These are phyloP conservation scores for Backusella morwellensis DNA, from an alignment of 192 early-diverging fungal species.

Conservation along the genomic window DNA sequence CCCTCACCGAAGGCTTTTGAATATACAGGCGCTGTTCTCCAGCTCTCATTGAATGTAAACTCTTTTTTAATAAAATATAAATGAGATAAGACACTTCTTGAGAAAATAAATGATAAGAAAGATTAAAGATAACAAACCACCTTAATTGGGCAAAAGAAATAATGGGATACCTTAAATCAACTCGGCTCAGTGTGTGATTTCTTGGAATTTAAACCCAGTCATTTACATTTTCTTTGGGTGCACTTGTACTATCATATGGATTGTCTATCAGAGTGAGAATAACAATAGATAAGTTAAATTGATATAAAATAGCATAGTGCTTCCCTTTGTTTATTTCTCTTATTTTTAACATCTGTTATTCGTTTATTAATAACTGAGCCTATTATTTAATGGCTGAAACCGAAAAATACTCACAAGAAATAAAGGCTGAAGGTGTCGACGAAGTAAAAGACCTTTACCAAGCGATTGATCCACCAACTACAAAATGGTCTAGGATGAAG, in stretches of 20 bases:
- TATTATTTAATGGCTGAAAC: neutral
- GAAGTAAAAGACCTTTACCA: neutral
- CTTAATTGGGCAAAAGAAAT: neutral
- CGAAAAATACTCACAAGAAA: conserved; percentile 5
- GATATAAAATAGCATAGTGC: neutral
- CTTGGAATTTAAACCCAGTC: neutral
- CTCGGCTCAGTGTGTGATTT: neutral
- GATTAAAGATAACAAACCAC: conserved; percentile 11
- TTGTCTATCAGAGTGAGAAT: neutral
- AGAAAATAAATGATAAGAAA: conserved; percentile 4
- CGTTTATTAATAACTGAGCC: neutral
- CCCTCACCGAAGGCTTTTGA: neutral
- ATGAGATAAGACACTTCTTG: neutral
- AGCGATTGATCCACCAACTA: neutral
- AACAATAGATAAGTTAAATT: neutral
- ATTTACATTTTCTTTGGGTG: neutral
- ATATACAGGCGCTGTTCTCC: neutral
- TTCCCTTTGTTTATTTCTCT: neutral
- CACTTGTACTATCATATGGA: neutral
- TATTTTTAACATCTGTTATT: neutral
- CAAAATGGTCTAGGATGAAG: neutral
- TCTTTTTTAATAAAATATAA: neutral
- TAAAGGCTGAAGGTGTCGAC: neutral
- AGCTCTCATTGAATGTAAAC: neutral
- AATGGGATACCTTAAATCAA: neutral